Percentiles rank a stretch among this genome's conserved stretches.
These are phyloP conservation scores for Heterobasidion occidentale DNA, from an alignment of 1,284 basidiomycete species.

Conservation along the genomic window DNA sequence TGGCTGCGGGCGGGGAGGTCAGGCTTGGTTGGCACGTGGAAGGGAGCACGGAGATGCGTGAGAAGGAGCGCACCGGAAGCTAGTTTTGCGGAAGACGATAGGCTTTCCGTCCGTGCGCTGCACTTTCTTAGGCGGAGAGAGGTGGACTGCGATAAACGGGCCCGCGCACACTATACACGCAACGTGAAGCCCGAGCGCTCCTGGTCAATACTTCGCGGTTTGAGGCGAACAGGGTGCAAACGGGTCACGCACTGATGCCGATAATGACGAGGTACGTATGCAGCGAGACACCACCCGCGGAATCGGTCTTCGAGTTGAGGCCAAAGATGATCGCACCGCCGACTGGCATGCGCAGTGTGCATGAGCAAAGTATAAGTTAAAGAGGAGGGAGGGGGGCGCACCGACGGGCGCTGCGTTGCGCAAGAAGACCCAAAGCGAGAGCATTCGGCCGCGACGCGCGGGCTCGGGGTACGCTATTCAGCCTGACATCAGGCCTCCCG, in stretches of 20 bases:
- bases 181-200: background rate
- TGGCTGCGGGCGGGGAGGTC: background rate
- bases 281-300: background rate
- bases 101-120: background rate
- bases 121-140: background rate
- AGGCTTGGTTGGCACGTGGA: background rate
- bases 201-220: background rate
- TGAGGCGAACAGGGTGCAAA: background rate
- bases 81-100: background rate
- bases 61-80: background rate
- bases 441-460: background rate
- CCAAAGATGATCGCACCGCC: background rate
- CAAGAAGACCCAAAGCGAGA: background rate
- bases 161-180: background rate
- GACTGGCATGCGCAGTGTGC: background rate
- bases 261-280: background rate
- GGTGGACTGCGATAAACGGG: background rate
- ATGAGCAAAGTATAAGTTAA: background rate
- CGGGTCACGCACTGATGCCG: background rate
- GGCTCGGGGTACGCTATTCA: background rate
- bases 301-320: background rate
- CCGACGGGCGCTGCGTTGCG: background rate
- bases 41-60: background rate
- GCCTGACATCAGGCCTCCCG: background rate
- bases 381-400: background rate